Evolutionary conservation across 208 protist species (phyloP).

Genomic region (Porcisia hertigi): DNA sequence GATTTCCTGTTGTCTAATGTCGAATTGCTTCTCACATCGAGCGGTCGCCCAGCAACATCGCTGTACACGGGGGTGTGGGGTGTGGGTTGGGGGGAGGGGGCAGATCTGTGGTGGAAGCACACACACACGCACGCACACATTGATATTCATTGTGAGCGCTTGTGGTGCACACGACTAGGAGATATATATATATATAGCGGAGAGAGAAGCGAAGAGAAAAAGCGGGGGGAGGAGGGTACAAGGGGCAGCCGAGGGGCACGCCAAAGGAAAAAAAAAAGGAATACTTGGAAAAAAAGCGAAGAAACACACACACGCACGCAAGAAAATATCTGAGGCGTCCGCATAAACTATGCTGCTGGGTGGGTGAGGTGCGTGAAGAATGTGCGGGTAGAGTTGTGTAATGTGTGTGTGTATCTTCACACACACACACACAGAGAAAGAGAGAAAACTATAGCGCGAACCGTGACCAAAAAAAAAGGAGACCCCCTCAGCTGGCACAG

Average conservation of each 20-base stretch:
- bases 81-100: neutral
- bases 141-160: neutral
- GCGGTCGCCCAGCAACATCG: neutral
- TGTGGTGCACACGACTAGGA: neutral
- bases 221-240: neutral
- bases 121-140: neutral
- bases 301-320: neutral
- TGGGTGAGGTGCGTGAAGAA: neutral
- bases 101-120: neutral
- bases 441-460: neutral
- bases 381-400: neutral
- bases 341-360: neutral
- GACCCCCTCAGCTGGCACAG: neutral
- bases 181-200: neutral
- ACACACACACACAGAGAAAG: too few species aligned
- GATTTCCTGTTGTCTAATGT: neutral
- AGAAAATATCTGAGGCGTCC: neutral
- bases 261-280: constrained; percentile 6
- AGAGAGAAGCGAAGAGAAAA: neutral
- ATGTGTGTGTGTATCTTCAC: neutral
- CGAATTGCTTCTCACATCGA: neutral
- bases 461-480: neutral
- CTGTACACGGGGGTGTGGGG: too few species aligned
- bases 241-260: neutral
- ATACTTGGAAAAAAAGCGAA: too few species aligned